Percentiles rank a stretch among this genome's conserved stretches.
Evolutionary conservation across 2,329 filamentous ascomycete genomes (phyloP).

Genomic region (Eutypa lata): DNA sequence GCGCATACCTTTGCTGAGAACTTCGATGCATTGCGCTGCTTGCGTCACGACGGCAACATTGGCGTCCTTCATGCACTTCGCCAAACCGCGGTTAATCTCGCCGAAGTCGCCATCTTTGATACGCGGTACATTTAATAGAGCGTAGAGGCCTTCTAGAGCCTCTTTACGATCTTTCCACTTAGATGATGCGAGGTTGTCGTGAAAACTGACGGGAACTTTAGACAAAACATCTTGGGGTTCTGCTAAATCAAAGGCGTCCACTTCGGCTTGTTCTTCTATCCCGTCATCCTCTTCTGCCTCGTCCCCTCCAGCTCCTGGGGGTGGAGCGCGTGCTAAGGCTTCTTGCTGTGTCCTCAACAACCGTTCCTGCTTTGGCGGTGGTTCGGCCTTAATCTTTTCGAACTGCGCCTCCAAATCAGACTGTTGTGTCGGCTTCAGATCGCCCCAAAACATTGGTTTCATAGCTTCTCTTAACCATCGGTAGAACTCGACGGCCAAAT

Average conservation of each 20-base stretch:
- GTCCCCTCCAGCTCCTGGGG: slow-evolving; percentile 54
- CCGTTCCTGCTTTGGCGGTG: slow-evolving; percentile 83
- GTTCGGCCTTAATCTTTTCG: slow-evolving; percentile 86
- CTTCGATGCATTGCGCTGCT: slow-evolving; percentile 88
- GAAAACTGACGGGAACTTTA: slow-evolving; percentile 78
- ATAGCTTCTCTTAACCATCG: slow-evolving; percentile 96
- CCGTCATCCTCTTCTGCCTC: slow-evolving; percentile 56
- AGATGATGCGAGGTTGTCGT: slow-evolving; percentile 78
- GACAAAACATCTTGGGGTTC: slow-evolving; percentile 84
- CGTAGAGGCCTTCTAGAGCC: slow-evolving; percentile 77
- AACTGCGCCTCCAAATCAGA: slow-evolving; percentile 91
- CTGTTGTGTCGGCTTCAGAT: slow-evolving; percentile 93
- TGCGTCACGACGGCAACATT: slow-evolving; percentile 93
- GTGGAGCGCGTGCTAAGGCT: slow-evolving; percentile 68
- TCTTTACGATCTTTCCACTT: slow-evolving; percentile 99
- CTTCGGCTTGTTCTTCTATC: slow-evolving; percentile 63
- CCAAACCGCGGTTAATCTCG: slow-evolving; percentile 78
- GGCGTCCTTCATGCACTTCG: slow-evolving; percentile 98
- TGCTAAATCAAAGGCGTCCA: slow-evolving; percentile 78
- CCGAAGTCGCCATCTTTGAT: slow-evolving; percentile 90
- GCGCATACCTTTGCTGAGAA: slow-evolving; percentile 80
- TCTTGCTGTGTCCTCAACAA: slow-evolving; percentile 87
- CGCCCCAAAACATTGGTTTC: slow-evolving; percentile 96
- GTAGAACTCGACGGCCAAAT: slow-evolving; percentile 89
- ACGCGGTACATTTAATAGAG: slow-evolving; percentile 74